Percentiles rank a stretch among this genome's conserved stretches.
Evolutionary conservation across 352 stramenopile species (phyloP).

Genomic region (Phytophthora chlamydospora): DNA sequence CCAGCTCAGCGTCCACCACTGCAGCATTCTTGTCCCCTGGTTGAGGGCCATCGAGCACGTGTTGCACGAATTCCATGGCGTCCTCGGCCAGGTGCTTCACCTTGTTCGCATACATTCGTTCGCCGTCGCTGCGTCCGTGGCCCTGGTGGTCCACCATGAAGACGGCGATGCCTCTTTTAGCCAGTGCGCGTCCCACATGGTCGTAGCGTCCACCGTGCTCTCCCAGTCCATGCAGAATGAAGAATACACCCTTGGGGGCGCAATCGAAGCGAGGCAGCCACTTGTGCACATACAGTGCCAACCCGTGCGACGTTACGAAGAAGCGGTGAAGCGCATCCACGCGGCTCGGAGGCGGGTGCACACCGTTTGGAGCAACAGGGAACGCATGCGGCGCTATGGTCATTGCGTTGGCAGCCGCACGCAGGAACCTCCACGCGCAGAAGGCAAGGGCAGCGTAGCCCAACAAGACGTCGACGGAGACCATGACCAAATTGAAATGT

Average conservation of each 20-base stretch:
- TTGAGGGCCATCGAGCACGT: constrained; percentile 37
- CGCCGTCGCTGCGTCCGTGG: constrained; percentile 63
- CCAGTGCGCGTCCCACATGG: constrained; percentile 47
- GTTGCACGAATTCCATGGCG: constrained; percentile 58
- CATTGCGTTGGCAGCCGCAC: constrained; percentile 5
- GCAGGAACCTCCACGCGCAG: constrained; percentile 14
- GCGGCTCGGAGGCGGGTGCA: background rate
- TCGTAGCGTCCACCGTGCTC: constrained; percentile 62
- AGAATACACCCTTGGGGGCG: constrained; percentile 42
- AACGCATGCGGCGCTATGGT: constrained; percentile 27
- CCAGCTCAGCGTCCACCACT: constrained; percentile 38
- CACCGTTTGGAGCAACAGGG: constrained; percentile 12
- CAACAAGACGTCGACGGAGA: constrained; percentile 9
- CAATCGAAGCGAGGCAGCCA: constrained; percentile 42
- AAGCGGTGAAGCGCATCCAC: constrained; percentile 33
- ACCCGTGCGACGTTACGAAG: constrained; percentile 44
- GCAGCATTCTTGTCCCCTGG: constrained; percentile 17
- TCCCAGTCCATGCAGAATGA: constrained; percentile 63
- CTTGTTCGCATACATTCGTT: constrained; percentile 56
- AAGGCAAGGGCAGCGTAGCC: constrained; percentile 25
- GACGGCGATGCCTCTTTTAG: constrained; percentile 48
- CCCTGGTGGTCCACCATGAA: constrained; percentile 69
- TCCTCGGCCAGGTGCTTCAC: constrained; percentile 54
- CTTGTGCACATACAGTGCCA: constrained; percentile 54
- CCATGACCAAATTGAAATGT: background rate